phyloP scores from a whole-genome alignment of 2,329 filamentous ascomycete genomes.

The Alternaria sp. region DNA sequence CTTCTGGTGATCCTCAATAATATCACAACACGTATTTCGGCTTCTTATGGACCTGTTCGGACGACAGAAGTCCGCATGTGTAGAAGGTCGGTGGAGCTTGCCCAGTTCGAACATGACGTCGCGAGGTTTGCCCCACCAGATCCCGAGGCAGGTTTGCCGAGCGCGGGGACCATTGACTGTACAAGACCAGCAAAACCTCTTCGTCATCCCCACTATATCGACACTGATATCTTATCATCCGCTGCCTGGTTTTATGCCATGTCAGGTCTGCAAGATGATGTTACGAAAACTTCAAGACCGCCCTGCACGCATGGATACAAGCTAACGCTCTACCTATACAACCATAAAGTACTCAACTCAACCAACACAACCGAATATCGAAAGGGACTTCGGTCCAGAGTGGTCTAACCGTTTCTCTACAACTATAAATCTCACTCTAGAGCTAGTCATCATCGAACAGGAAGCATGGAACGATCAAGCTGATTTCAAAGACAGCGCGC shows the following conservation, averaged over 20 bases:
- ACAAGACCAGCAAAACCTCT: neutral
- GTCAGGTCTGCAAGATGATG: too few relatives aligned
- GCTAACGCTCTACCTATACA: neutral
- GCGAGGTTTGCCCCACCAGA: conserved; percentile 17
- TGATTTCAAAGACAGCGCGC: neutral
- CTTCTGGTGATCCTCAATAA: neutral
- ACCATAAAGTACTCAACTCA: neutral
- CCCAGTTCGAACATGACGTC: conserved; percentile 24
- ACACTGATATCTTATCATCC: neutral
- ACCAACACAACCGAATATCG: neutral
- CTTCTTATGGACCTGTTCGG: conserved; percentile 16
- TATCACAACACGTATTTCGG: too few relatives aligned
- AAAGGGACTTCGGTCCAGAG: neutral
- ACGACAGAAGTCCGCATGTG: conserved; percentile 25
- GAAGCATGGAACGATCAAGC: conserved; percentile 5
- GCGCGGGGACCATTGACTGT: neutral
- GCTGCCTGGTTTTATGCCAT: neutral
- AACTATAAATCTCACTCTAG: neutral
- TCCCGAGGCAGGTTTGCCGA: conserved; percentile 13
- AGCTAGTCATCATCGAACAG: neutral
- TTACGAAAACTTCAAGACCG: neutral
- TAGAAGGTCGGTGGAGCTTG: conserved; percentile 17
- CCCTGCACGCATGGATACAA: neutral
- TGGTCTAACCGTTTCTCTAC: neutral
- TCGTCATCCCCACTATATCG: neutral